phyloP scores from a whole-genome alignment of 306 rosid species.

The Dicorynia guianensis region DNA sequence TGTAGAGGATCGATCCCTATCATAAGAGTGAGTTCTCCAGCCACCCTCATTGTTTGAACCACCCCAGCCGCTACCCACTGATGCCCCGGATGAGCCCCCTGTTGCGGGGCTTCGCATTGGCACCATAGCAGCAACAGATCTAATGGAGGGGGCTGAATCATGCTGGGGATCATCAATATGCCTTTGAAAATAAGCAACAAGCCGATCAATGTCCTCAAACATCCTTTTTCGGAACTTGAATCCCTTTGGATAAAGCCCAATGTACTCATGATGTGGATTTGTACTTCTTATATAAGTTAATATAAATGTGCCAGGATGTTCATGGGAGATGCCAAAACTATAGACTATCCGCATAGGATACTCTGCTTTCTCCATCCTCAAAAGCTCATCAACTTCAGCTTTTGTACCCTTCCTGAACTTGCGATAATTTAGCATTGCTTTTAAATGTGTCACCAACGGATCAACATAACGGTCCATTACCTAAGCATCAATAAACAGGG shows the following conservation, averaged over 20 bases:
- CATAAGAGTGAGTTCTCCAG: slow-evolving; percentile 82
- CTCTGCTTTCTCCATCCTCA: slow-evolving; percentile 80
- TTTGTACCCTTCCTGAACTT: slow-evolving; percentile 86
- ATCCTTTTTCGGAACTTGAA: slow-evolving; percentile 94
- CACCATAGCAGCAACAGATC: slow-evolving; percentile 98
- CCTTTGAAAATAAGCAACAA: slow-evolving; percentile 88
- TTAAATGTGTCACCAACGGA: slow-evolving; percentile 88
- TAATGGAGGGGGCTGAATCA: slow-evolving; percentile 84
- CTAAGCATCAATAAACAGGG: slow-evolving; percentile 48
- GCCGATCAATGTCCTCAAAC: slow-evolving; percentile 96
- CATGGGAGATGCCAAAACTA: slow-evolving; percentile 87
- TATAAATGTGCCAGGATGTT: slow-evolving; percentile 98
- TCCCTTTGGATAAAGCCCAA: slow-evolving; percentile 98
- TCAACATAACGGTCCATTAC: slow-evolving; percentile 99
- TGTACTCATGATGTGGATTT: slow-evolving; percentile 96
- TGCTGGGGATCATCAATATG: slow-evolving; percentile 89
- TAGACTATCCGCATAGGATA: slow-evolving; percentile 89
- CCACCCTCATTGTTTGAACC: slow-evolving; percentile 80
- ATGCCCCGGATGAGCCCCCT: slow-evolving; percentile 89
- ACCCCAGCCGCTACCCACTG: slow-evolving; percentile 87
- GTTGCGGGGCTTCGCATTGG: slow-evolving; percentile 99
- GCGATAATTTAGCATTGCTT: slow-evolving; percentile 86
- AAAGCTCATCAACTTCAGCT: slow-evolving; percentile 89
- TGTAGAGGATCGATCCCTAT: slow-evolving; percentile 85
- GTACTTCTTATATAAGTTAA: slow-evolving; percentile 86